These are phyloP conservation scores for Russula vinacea DNA, from an alignment of 768 basidiomycete genomes.

Conservation along the genomic window DNA sequence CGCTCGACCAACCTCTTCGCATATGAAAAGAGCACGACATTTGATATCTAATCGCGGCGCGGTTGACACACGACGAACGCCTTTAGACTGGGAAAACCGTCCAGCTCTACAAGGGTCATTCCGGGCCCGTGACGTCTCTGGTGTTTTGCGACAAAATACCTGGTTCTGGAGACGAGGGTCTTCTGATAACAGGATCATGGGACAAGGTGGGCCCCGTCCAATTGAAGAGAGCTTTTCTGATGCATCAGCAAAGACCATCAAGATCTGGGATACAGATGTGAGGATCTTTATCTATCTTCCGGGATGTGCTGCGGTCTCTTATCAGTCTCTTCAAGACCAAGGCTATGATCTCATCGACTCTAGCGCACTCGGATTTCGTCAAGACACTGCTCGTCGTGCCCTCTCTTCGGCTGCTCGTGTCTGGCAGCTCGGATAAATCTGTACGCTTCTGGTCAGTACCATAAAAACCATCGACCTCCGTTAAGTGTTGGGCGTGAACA, in stretches of 20 bases:
- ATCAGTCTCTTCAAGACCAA: constrained; percentile 52
- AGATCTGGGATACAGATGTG: constrained; percentile 80
- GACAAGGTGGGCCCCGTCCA: constrained; percentile 55
- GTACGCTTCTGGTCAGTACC: constrained; percentile 78
- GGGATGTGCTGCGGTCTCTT: constrained; percentile 5
- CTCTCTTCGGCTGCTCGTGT: constrained; percentile 62
- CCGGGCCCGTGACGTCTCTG: constrained; percentile 83
- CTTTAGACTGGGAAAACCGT: constrained; percentile 76
- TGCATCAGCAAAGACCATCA: constrained; percentile 61
- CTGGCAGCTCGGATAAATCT: constrained; percentile 87
- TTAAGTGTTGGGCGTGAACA: background rate
- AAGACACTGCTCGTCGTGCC: constrained; percentile 78
- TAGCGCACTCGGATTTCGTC: constrained; percentile 87
- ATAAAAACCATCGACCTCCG: background rate
- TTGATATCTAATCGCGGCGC: background rate
- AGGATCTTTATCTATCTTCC: constrained; percentile 27
- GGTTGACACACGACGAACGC: background rate
- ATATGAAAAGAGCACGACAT: background rate
- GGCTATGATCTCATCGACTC: constrained; percentile 61
- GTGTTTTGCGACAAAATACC: constrained; percentile 54
- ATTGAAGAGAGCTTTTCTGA: constrained; percentile 16
- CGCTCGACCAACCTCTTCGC: constrained; percentile 1
- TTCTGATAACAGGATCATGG: constrained; percentile 92
- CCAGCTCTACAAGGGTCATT: constrained; percentile 77
- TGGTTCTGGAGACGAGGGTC: constrained; percentile 43